Percentiles rank a stretch among this genome's conserved stretches.
Evolutionary conservation across 176 grass and related monocot genomes (phyloP).

Genomic region (Aegilops sharonensis): DNA sequence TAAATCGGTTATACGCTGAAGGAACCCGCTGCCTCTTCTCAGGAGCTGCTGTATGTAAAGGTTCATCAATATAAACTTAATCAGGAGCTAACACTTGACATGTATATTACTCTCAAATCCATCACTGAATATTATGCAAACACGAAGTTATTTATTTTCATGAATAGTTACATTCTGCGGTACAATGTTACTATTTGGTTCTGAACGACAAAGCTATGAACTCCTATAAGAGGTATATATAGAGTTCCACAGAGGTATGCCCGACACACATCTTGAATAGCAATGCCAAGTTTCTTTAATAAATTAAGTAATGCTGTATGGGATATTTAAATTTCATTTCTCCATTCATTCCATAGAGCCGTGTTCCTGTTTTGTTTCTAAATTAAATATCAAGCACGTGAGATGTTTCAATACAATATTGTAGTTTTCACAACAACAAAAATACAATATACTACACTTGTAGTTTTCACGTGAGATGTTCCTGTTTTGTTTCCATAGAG

Average conservation of each 20-base stretch:
- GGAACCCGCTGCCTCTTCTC: conserved; percentile 76
- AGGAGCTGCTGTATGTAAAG: conserved; percentile 27
- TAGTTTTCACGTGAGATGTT: no score
- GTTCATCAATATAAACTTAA: not conserved
- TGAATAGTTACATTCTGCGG: no score
- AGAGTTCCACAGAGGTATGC: not conserved
- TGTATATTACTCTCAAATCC: not conserved
- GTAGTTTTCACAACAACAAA: no score
- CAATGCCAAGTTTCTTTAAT: not conserved
- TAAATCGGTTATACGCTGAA: conserved; percentile 82
- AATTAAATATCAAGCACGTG: not conserved
- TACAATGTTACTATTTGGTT: not conserved
- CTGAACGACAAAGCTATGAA: not conserved
- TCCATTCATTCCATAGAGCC: not conserved
- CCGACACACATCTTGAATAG: no score
- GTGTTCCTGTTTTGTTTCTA: not conserved
- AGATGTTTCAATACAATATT: not conserved
- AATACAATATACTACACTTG: not conserved
- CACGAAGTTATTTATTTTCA: not conserved
- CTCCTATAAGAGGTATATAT: not conserved
- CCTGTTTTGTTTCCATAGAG: no score
- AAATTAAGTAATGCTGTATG: not conserved
- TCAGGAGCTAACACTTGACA: not conserved
- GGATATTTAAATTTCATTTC: not conserved
- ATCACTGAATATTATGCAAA: not conserved